Conservation (phyloP, 2,329 filamentous ascomycete species). For the Coleophoma cylindrospora region DNA sequence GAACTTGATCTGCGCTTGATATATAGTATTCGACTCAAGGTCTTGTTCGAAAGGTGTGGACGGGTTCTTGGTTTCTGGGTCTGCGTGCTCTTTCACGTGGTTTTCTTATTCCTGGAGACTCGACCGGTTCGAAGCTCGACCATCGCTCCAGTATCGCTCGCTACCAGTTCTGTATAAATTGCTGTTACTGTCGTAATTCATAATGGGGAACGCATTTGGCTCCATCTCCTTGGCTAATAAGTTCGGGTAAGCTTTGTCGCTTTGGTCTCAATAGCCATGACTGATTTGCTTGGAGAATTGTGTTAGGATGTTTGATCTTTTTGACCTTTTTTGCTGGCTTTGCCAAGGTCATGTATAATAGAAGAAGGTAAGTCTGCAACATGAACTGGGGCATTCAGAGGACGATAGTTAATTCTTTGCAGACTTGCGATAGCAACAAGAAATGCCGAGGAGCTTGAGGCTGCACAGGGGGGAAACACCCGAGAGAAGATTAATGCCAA, state of each 20-base stretch:
- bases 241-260: conserved; percentile 11
- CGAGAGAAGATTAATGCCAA: conserved; percentile 12
- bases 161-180: no score
- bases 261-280: background rate
- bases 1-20: background rate
- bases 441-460: conserved; percentile 12
- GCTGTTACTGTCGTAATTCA: conserved; percentile 6
- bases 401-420: background rate
- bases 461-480: conserved; percentile 7
- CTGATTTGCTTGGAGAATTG: conserved; percentile 8
- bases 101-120: background rate
- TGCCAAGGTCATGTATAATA: conserved; percentile 16
- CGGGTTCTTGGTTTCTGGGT: background rate
- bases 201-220: conserved; percentile 12
- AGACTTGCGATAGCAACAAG: conserved; percentile 13
- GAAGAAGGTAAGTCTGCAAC: conserved; percentile 13
- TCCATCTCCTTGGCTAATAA: conserved; percentile 5
- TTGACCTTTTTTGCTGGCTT: conserved; percentile 15
- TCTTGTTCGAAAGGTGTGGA: background rate
- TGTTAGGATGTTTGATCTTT: conserved; percentile 12
- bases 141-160: background rate
- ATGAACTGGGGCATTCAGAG: background rate
- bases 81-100: background rate
- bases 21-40: background rate
- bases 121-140: conserved; percentile 5